Evolutionary conservation across 2,329 filamentous ascomycete species (phyloP).

Genomic region (Talaromyces verruculosus): DNA sequence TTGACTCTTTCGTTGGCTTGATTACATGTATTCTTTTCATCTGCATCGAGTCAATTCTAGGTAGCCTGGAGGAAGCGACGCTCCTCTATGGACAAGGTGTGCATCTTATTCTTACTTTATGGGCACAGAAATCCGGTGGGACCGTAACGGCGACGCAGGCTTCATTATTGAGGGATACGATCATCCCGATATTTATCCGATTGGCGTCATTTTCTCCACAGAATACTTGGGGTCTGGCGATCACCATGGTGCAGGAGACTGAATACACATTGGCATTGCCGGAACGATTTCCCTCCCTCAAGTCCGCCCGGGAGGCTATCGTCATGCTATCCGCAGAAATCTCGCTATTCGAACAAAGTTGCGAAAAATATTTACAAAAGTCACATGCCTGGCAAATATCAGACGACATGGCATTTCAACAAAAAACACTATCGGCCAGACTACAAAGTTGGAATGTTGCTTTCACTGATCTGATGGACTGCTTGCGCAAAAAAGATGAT

Average conservation of each 20-base stretch:
- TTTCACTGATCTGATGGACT: conserved; percentile 26
- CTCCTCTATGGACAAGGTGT: conserved; percentile 34
- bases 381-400: conserved; percentile 21
- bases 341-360: conserved; percentile 27
- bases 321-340: conserved; percentile 28
- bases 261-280: neutral
- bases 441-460: conserved; percentile 29
- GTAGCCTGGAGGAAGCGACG: conserved; percentile 29
- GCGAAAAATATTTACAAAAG: conserved; percentile 24
- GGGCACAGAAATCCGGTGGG: conserved; percentile 20
- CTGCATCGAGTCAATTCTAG: conserved; percentile 35
- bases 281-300: conserved; percentile 26
- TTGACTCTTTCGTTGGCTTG: conserved; percentile 32
- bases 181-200: conserved; percentile 34
- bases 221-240: conserved; percentile 20
- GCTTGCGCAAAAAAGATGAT: neutral
- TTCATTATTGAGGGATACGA: conserved; percentile 28
- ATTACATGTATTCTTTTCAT: conserved; percentile 37
- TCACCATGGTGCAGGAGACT: conserved; percentile 23
- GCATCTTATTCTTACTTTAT: conserved; percentile 29
- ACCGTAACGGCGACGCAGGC: conserved; percentile 22
- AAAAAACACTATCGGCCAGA: conserved; percentile 22
- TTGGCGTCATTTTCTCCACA: conserved; percentile 27
- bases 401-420: conserved; percentile 23
- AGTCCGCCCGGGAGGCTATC: conserved; percentile 30